phyloP scores from a whole-genome alignment of 441 rosid species.

The Aleurites moluccanus region DNA sequence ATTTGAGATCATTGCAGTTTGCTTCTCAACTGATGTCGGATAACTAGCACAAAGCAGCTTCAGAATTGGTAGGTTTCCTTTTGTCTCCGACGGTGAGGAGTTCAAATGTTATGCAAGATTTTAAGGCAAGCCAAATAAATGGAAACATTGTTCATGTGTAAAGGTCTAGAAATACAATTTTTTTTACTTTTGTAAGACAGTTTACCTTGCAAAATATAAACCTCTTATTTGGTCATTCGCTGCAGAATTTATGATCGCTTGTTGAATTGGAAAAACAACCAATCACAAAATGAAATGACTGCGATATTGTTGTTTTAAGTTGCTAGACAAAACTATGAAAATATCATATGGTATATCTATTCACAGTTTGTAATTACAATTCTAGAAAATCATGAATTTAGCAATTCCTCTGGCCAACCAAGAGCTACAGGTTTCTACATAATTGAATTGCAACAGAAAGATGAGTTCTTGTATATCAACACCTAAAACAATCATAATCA shows the following conservation, averaged over 20 bases:
- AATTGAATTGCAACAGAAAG: conserved; percentile 34
- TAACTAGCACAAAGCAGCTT: not conserved
- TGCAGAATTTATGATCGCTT: not conserved
- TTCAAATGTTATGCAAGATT: not conserved
- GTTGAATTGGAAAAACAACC: not conserved
- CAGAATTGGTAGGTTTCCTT: not conserved
- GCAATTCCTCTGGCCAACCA: too few species aligned
- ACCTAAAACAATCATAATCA: conserved; percentile 28
- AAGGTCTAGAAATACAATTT: not conserved
- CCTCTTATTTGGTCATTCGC: not conserved
- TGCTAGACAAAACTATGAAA: not conserved
- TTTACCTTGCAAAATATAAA: not conserved
- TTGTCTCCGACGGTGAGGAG: not conserved
- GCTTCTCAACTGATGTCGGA: not conserved
- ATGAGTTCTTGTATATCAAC: conserved; percentile 32
- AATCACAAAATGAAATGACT: not conserved
- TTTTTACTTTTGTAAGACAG: too few species aligned
- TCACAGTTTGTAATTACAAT: not conserved
- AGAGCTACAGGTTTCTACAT: conserved; percentile 19
- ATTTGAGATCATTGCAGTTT: too few species aligned
- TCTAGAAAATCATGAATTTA: not conserved
- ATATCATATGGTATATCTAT: not conserved
- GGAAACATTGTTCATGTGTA: conserved; percentile 1
- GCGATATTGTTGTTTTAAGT: not conserved
- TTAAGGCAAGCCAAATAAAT: not conserved